Evolutionary conservation across 2,329 filamentous ascomycete species (phyloP), one percentile per base, ranked within the genome.

Genomic region (Cladosporium sp.): DNA sequence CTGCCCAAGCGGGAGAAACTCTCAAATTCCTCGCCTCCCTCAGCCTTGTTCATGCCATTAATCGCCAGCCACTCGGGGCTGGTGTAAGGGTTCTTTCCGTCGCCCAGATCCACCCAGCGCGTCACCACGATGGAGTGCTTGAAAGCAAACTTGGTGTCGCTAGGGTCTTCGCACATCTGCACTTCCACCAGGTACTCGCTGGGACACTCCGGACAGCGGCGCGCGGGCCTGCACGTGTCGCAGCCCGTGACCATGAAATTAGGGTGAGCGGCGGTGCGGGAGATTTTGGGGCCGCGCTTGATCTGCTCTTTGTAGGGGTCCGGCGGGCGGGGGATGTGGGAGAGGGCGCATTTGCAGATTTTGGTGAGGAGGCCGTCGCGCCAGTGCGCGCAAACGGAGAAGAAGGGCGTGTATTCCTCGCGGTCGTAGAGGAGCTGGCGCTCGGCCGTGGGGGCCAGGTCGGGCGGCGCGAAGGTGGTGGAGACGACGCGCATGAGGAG

Each of bases 351-450:
- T 66, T 84, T 84, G 57, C 79, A 80, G 29, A 79, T 67, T 13
- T 76, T 71, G 70, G 82, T 83, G 13, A 85, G 67, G 30, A 80
- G 70, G 15, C 81, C 81, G 54, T 84, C 78, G 15, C 75, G 72
- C 81, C 81, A 85, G 62, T 85, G 81, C 1, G 78, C 73, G 57
- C 81, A 85, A 1, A 75, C 77, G 9, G 78, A 81, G 65, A 84
- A 84, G 61, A 79, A 84, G 0, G 81, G 81, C 47, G 71, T 76
- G 64, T 82, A 84, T 58, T 84, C 80, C 45, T 80, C 76, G 51
- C 78, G 73, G 24, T 74, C 79, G 65, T 80, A 84, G 2, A 84
- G 71, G 2, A 84, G 69, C 49, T 81, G 68, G 2, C 81, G 76
- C 56, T 78, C 71, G 3, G 70, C 73, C 3, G 75, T 76, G 5